Base-by-base conservation (phyloP, 192 early-diverging fungal genomes). In the Phycomyces nitens region DNA sequence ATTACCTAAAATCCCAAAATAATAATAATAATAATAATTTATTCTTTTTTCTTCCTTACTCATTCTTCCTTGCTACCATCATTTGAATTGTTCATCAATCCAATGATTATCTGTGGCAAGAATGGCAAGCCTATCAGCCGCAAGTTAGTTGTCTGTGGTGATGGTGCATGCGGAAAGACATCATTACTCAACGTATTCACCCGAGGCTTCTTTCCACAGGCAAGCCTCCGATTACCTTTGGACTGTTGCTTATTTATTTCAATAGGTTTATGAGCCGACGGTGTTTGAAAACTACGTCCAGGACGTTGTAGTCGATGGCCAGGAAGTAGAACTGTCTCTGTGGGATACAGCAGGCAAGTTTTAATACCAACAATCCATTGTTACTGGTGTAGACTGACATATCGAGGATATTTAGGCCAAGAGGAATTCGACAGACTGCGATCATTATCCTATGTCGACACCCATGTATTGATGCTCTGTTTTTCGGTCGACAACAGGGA, bases 301-400 rank as follows among this genome's bases (percentile, higher is more conserved):
- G 22, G 73, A 70, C 26, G 66, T 74, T 34, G 55, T 26, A 34
- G 51, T 74, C 1, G 68, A 70, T 16, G 56, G 58, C 14, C 56
- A 60, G 58, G 47, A 59, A 12, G 56, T 74, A 18, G 67, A 60
- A 42, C 23, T 71, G 23, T 66, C 51, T 1, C 44, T 75, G 15
- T 75, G 73, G 73, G 73, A 75, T 54, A 75, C 73, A 24, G 73
- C 73, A 49, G 73, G 73, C 71, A 69, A 75, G 54, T 47, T 23
- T 40, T 0, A 24, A 21, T 10, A 53, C 10, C n/a, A 3, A 39
- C n/a, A 27, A 12, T 58, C 1, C 14, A n/a, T n/a, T n/a, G n/a
- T n/a, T n/a, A n/a, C n/a, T n/a, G n/a, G n/a, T n/a, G n/a, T n/a
- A n/a, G n/a, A n/a, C n/a, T n/a, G n/a, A n/a, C n/a, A n/a, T n/a